These are phyloP conservation scores for Avena atlantica DNA, from an alignment of 176 grass and related monocot genomes.

Conservation along the genomic window DNA sequence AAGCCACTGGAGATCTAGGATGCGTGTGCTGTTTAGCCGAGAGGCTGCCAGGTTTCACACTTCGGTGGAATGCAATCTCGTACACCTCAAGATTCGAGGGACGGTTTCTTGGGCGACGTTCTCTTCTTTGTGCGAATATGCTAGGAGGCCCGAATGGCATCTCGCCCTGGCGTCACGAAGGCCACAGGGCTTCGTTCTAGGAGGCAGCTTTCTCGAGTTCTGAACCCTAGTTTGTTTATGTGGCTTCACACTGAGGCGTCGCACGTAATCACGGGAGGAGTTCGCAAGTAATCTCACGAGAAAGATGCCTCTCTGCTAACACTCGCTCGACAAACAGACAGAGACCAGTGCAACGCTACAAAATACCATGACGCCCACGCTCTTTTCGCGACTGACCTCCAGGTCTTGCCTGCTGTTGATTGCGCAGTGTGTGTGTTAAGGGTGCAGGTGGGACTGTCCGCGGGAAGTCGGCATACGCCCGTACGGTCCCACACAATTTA, in stretches of 20 bases:
- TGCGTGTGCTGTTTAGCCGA: neutral
- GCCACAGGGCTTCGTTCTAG: conserved; percentile 30
- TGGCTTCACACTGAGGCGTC: neutral
- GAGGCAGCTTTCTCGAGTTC: conserved; percentile 39
- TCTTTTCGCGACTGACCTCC: neutral
- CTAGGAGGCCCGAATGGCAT: neutral
- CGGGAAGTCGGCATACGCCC: too few relatives aligned
- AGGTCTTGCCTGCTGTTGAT: neutral
- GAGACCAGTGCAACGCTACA: too few relatives aligned
- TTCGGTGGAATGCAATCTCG: neutral
- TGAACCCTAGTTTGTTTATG: neutral
- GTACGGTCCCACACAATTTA: too few relatives aligned
- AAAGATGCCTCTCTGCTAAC: neutral
- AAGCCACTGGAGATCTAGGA: neutral
- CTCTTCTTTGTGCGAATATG: neutral
- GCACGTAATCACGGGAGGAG: too few relatives aligned
- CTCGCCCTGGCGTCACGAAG: neutral
- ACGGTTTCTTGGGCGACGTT: neutral
- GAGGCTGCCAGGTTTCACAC: conserved; percentile 16
- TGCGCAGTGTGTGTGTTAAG: too few relatives aligned
- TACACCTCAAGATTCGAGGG: neutral
- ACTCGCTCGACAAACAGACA: too few relatives aligned
- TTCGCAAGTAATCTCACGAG: neutral
- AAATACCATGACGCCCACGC: neutral
- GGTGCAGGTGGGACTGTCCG: too few relatives aligned